Percentiles rank a stretch among this genome's conserved stretches.
These are phyloP conservation scores for Solanum hybrid DNA, from an alignment of 305 asterid species.

Conservation along the genomic window DNA sequence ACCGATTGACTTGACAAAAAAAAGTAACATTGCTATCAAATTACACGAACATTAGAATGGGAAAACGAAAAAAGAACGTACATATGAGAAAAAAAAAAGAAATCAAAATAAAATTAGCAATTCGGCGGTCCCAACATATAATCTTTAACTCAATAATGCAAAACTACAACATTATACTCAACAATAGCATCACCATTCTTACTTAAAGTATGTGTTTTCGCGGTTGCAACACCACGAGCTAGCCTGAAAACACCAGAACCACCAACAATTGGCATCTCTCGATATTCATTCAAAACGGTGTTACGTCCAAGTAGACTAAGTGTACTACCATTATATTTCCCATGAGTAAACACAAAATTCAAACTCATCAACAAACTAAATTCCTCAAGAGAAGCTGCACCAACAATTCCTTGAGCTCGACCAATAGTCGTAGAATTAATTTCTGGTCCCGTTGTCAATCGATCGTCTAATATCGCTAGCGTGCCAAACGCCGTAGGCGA, in stretches of 20 bases:
- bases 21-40: not conserved
- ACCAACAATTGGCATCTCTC: not conserved
- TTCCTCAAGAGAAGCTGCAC: slow-evolving; percentile 6
- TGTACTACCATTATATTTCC: slow-evolving; percentile 19
- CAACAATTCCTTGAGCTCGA: slow-evolving; percentile 13
- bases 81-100: too few relatives aligned
- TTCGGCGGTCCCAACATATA: too few relatives aligned
- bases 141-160: slow-evolving; percentile 10
- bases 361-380: slow-evolving; percentile 3
- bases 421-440: slow-evolving; percentile 12
- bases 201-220: slow-evolving; percentile 1
- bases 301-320: slow-evolving; percentile 16
- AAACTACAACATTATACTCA: slow-evolving; percentile 12
- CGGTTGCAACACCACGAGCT: slow-evolving; percentile 10
- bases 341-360: slow-evolving; percentile 13
- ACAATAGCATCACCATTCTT: slow-evolving; percentile 9
- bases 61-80: too few relatives aligned
- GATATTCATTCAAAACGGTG: not conserved
- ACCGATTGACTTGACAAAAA: too few relatives aligned
- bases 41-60: not conserved
- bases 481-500: slow-evolving; percentile 5
- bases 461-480: slow-evolving; percentile 12
- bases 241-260: too few relatives aligned
- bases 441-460: slow-evolving; percentile 16
- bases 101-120: too few relatives aligned